Percentiles rank a stretch among this genome's conserved stretches.
Conservation (phyloP, 139 green algal species). For the Dunaliella sp. region DNA sequence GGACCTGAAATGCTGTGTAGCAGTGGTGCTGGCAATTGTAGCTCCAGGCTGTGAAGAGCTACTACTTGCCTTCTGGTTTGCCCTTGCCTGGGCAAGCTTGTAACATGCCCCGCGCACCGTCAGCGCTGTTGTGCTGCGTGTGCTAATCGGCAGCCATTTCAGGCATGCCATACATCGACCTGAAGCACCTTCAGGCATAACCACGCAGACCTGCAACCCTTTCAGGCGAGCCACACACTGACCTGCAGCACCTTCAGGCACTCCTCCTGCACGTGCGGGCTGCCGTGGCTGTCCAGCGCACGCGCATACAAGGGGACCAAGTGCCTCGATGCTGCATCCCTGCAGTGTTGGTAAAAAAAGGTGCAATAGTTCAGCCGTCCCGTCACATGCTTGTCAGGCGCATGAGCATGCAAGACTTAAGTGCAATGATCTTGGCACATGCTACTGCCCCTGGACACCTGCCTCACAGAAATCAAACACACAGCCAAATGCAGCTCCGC, state of each 20-base stretch:
- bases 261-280: slow-evolving; percentile 38
- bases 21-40: no score
- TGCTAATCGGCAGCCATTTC: no score
- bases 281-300: not conserved
- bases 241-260: slow-evolving; percentile 2
- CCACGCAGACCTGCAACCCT: no score
- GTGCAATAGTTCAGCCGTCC: not conserved
- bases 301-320: slow-evolving; percentile 9
- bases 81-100: no score
- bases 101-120: no score
- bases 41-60: no score
- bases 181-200: no score
- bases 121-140: no score
- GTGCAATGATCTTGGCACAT: not conserved
- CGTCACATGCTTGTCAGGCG: not conserved
- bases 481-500: not conserved
- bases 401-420: not conserved
- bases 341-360: not conserved
- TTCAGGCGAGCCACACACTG: no score
- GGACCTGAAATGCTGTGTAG: no score
- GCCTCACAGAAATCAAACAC: not conserved
- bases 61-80: no score
- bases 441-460: not conserved
- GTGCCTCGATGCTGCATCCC: not conserved
- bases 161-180: no score